Percentiles rank a stretch among this genome's conserved stretches.
Evolutionary conservation across 352 stramenopile species (phyloP).

Genomic region (Phytophthora tubulina): DNA sequence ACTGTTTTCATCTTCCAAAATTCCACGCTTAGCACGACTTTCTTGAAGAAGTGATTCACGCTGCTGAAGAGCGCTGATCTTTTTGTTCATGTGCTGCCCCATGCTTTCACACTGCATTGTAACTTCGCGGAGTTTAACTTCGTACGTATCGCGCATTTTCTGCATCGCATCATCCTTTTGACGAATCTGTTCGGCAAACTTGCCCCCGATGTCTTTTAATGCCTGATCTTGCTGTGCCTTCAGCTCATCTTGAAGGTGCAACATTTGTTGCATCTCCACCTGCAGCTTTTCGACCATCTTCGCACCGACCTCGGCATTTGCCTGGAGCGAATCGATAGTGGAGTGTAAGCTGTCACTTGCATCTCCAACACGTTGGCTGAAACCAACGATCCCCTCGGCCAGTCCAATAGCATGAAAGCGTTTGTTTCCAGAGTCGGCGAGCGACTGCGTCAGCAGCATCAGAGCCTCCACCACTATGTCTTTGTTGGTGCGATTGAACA

Average conservation of each 20-base stretch:
- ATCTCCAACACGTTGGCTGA: slow-evolving; percentile 61
- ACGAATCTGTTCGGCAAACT: slow-evolving; percentile 70
- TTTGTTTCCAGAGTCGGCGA: slow-evolving; percentile 64
- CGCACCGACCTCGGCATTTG: slow-evolving; percentile 52
- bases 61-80: slow-evolving; percentile 71
- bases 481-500: slow-evolving; percentile 76
- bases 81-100: slow-evolving; percentile 83
- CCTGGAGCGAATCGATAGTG: slow-evolving; percentile 58
- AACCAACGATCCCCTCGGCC: slow-evolving; percentile 69
- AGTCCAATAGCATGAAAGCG: slow-evolving; percentile 69
- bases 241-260: slow-evolving; percentile 62
- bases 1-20: slow-evolving; percentile 80
- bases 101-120: slow-evolving; percentile 76
- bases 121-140: slow-evolving; percentile 69
- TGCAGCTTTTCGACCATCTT: slow-evolving; percentile 69
- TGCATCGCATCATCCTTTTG: slow-evolving; percentile 71
- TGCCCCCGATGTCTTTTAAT: slow-evolving; percentile 62
- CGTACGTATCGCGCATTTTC: slow-evolving; percentile 70
- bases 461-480: slow-evolving; percentile 73
- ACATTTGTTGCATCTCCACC: slow-evolving; percentile 64
- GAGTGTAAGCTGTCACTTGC: slow-evolving; percentile 67
- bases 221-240: slow-evolving; percentile 75
- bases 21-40: slow-evolving; percentile 56
- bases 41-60: slow-evolving; percentile 78
- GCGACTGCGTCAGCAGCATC: slow-evolving; percentile 61